Evolutionary conservation across 2,329 filamentous ascomycete species (phyloP).

Genomic region (Paramyrothecium sp.): DNA sequence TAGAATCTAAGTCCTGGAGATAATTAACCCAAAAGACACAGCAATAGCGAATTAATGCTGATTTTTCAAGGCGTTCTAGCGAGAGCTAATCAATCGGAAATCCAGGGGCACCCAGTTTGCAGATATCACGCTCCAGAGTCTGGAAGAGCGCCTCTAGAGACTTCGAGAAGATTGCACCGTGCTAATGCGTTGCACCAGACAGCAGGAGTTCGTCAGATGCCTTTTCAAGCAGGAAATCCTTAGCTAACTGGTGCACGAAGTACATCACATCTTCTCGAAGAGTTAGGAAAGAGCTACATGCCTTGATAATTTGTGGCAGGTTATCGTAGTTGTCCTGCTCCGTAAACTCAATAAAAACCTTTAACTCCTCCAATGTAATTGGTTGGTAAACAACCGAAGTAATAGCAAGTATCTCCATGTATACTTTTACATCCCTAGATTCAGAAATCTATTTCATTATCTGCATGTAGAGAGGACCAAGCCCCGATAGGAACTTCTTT

Average conservation of each 20-base stretch:
- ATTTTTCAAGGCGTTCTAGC: conserved; percentile 8
- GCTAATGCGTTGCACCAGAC: conserved; percentile 16
- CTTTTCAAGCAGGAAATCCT: conserved; percentile 23
- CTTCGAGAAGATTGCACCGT: conserved; percentile 29
- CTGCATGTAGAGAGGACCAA: conserved; percentile 32
- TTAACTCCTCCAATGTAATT: conserved; percentile 32
- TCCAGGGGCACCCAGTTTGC: conserved; percentile 14
- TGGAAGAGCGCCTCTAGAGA: conserved; percentile 29
- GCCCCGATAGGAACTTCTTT: conserved; percentile 26
- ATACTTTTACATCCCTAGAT: conserved; percentile 25
- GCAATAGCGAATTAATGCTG: conserved; percentile 12
- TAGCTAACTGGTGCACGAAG: conserved; percentile 42
- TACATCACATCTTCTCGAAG: conserved; percentile 26
- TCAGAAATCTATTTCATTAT: conserved; percentile 33
- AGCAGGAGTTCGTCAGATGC: conserved; percentile 23
- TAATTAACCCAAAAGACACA: conserved; percentile 20
- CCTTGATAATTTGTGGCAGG: conserved; percentile 23
- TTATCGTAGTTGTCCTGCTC: conserved; percentile 8
- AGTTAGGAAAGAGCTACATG: conserved; percentile 36
- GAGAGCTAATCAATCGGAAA: conserved; percentile 6
- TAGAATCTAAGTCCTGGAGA: conserved; percentile 3
- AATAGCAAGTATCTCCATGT: conserved; percentile 29
- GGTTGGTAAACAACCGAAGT: conserved; percentile 30
- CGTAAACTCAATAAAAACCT: conserved; percentile 13
- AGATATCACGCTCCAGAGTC: conserved; percentile 33